Percentiles rank a stretch among this genome's conserved stretches.
Evolutionary conservation across 352 stramenopile species (phyloP).

Genomic region (Globisporangium perplexum): DNA sequence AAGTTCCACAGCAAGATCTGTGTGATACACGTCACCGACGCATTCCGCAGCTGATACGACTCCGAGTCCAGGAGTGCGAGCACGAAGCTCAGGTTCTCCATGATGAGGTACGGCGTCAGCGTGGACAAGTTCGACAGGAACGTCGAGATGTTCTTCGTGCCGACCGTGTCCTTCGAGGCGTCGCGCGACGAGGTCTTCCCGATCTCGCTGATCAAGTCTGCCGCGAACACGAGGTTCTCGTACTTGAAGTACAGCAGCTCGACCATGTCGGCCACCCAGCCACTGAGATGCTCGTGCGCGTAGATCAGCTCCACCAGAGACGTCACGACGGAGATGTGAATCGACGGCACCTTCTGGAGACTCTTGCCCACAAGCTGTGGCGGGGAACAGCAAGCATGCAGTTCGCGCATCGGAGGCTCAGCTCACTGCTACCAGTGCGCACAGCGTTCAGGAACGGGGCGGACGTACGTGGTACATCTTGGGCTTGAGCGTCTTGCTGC

Average conservation of each 20-base stretch:
- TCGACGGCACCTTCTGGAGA: conserved; percentile 51
- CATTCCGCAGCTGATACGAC: conserved; percentile 71
- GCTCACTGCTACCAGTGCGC: too few species aligned
- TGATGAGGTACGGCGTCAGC: conserved; percentile 57
- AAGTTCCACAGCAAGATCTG: conserved; percentile 79
- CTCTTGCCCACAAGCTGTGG: conserved; percentile 51
- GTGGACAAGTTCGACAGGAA: conserved; percentile 65
- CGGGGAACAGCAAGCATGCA: background rate
- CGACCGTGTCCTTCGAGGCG: conserved; percentile 58
- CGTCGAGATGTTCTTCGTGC: conserved; percentile 70
- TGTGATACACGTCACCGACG: conserved; percentile 64
- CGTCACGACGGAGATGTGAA: conserved; percentile 63
- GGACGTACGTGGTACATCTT: conserved; percentile 60
- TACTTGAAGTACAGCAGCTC: conserved; percentile 58
- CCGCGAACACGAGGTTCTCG: conserved; percentile 53
- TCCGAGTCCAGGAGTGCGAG: conserved; percentile 70
- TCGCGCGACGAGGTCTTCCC: conserved; percentile 67
- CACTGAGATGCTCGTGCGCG: conserved; percentile 62
- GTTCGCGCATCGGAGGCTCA: background rate
- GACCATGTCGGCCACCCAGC: conserved; percentile 52
- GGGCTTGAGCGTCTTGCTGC: conserved; percentile 50
- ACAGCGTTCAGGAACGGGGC: background rate
- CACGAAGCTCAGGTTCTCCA: conserved; percentile 74
- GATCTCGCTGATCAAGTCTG: conserved; percentile 72
- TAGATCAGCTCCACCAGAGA: conserved; percentile 74